These are phyloP conservation scores for Geranium incanum DNA, from an alignment of 441 rosid species.

Conservation along the genomic window DNA sequence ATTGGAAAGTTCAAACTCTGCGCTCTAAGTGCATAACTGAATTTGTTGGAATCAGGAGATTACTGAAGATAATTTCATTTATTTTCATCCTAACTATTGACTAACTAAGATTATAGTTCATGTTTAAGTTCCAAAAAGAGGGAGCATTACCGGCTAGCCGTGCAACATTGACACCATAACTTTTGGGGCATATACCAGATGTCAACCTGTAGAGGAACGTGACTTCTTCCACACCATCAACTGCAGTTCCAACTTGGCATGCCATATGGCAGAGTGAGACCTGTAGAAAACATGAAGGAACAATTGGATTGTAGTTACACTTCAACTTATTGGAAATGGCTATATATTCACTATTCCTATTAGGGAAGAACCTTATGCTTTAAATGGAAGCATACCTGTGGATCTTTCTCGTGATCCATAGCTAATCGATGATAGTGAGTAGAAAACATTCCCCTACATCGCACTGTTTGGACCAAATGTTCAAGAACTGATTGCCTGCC, in stretches of 20 bases:
- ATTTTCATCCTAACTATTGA: neutral
- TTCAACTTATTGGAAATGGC: neutral
- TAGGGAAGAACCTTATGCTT: neutral
- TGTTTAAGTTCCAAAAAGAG: neutral
- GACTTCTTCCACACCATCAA: slow-evolving; percentile 68
- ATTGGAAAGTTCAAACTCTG: neutral
- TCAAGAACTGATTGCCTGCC: slow-evolving; percentile 87
- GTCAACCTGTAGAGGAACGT: slow-evolving; percentile 81
- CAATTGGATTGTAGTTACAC: neutral
- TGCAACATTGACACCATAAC: slow-evolving; percentile 96
- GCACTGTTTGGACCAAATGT: slow-evolving; percentile 71
- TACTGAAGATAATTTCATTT: neutral
- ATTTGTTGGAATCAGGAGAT: neutral
- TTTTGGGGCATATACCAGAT: slow-evolving; percentile 87
- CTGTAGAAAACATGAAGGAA: slow-evolving; percentile 29
- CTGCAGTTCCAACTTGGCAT: slow-evolving; percentile 74
- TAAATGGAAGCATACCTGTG: slow-evolving; percentile 40
- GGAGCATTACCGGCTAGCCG: slow-evolving; percentile 70
- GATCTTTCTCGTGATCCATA: slow-evolving; percentile 56
- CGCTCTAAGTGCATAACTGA: neutral
- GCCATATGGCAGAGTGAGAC: slow-evolving; percentile 92
- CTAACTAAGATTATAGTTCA: slow-evolving; percentile 6
- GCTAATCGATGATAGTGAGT: slow-evolving; percentile 94
- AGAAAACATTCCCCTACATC: slow-evolving; percentile 90
- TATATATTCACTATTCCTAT: neutral